Evolutionary conservation across 73 alveolate species (phyloP).

Genomic region (Durusdinium trenchii): DNA sequence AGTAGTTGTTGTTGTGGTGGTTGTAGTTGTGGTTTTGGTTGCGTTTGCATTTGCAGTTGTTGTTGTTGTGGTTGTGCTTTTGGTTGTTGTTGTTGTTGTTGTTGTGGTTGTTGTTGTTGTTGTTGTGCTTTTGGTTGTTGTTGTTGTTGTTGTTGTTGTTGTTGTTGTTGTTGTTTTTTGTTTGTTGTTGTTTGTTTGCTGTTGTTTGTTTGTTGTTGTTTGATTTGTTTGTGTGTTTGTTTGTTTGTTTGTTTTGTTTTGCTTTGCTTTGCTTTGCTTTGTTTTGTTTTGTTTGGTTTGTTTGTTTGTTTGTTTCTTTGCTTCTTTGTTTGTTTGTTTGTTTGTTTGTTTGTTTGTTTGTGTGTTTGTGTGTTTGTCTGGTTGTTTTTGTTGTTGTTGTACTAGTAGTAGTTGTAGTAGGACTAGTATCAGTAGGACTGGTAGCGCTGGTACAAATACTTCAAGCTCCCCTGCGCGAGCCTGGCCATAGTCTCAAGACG

Average conservation of each 20-base stretch:
- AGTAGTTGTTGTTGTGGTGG: too few species aligned
- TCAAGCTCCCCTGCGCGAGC: too few species aligned
- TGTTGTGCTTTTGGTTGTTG: background rate
- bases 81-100: background rate
- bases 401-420: too few species aligned
- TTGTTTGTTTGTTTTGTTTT: background rate
- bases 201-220: background rate
- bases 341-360: background rate
- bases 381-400: background rate
- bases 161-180: background rate
- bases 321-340: too few species aligned
- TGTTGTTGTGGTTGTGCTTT: background rate
- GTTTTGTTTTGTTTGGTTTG: background rate
- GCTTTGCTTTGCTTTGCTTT: background rate
- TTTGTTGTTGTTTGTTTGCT: background rate
- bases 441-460: too few species aligned
- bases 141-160: background rate
- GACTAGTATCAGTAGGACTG: too few species aligned
- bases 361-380: background rate
- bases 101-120: background rate
- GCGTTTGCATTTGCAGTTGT: background rate
- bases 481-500: too few species aligned
- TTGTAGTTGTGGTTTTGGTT: too few species aligned
- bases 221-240: background rate
- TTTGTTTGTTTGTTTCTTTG: background rate